Conservation (phyloP, 768 basidiomycete species). For the Mycena vitilis region DNA sequence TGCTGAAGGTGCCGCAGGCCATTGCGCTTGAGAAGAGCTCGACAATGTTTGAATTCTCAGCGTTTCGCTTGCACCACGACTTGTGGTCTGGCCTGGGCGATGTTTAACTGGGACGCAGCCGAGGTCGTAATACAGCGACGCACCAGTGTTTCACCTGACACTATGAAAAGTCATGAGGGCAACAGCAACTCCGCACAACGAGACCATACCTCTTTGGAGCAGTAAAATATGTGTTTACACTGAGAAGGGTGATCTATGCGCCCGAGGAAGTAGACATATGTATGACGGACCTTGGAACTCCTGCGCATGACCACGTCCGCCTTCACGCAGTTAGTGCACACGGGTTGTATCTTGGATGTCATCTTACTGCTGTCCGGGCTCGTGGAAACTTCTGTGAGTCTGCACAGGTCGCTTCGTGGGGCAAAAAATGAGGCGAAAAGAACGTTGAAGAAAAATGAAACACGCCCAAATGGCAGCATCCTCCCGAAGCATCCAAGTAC, state of each 20-base stretch:
- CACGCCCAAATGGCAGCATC: too few species aligned
- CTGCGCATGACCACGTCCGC: neutral
- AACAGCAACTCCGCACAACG: neutral
- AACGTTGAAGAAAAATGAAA: neutral
- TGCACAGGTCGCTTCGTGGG: neutral
- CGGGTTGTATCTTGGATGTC: neutral
- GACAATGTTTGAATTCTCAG: neutral
- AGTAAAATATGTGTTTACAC: constrained; percentile 17
- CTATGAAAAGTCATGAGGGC: neutral
- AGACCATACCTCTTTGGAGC: constrained; percentile 12
- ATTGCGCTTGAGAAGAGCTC: neutral
- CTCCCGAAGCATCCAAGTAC: neutral
- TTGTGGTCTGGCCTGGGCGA: constrained; percentile 4
- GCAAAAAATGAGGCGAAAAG: neutral
- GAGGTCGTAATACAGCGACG: too few species aligned
- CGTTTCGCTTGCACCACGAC: neutral
- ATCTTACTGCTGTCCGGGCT: neutral
- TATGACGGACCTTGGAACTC: constrained; percentile 1
- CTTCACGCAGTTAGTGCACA: constrained; percentile 1
- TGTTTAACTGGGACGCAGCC: neutral
- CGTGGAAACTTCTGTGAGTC: neutral
- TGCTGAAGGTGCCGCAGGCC: neutral
- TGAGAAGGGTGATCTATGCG: constrained; percentile 2
- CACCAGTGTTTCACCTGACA: constrained; percentile 15
- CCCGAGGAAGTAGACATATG: too few species aligned